phyloP scores from a whole-genome alignment of 352 stramenopile species.

The Thalassiosira sp. region DNA sequence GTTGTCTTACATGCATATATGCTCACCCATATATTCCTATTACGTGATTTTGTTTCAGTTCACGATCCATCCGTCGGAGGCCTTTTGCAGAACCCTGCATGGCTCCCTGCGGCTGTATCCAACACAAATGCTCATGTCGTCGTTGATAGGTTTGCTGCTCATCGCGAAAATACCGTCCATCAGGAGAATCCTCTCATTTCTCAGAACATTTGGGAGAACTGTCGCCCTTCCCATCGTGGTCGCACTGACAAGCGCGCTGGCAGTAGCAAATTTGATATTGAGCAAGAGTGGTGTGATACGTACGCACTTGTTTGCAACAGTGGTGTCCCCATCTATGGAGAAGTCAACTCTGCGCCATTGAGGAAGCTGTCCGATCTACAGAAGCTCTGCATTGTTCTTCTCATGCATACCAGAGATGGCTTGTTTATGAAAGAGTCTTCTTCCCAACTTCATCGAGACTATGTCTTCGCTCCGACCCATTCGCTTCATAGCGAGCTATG shows the following conservation, averaged over 20 bases:
- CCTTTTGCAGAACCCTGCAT: slow-evolving; percentile 25
- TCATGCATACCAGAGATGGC: slow-evolving; percentile 16
- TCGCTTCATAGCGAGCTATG: slow-evolving; percentile 45
- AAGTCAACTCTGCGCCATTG: background rate
- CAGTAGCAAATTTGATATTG: background rate
- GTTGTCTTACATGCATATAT: background rate
- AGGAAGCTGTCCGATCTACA: slow-evolving; percentile 42
- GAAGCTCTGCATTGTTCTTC: slow-evolving; percentile 43
- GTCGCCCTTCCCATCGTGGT: slow-evolving; percentile 26
- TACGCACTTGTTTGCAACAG: slow-evolving; percentile 48
- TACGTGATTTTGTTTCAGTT: slow-evolving; percentile 10
- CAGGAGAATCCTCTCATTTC: slow-evolving; percentile 43
- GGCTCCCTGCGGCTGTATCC: slow-evolving; percentile 39
- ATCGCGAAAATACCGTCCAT: slow-evolving; percentile 39
- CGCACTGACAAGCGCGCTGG: background rate
- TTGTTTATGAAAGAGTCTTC: background rate
- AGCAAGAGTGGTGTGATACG: slow-evolving; percentile 38
- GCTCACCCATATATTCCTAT: too few relatives aligned
- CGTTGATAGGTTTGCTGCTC: slow-evolving; percentile 33
- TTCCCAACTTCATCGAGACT: slow-evolving; percentile 24
- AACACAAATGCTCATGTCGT: slow-evolving; percentile 50
- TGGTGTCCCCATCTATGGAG: slow-evolving; percentile 7
- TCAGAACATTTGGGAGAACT: slow-evolving; percentile 52
- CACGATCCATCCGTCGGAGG: slow-evolving; percentile 38
- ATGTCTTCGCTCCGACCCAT: slow-evolving; percentile 48